A percentile compares a stretch with the other conserved stretches of the same genome.
Evolutionary conservation across 805 yeast genomes (phyloP).

Genomic region (Zygoascus tannicola): DNA sequence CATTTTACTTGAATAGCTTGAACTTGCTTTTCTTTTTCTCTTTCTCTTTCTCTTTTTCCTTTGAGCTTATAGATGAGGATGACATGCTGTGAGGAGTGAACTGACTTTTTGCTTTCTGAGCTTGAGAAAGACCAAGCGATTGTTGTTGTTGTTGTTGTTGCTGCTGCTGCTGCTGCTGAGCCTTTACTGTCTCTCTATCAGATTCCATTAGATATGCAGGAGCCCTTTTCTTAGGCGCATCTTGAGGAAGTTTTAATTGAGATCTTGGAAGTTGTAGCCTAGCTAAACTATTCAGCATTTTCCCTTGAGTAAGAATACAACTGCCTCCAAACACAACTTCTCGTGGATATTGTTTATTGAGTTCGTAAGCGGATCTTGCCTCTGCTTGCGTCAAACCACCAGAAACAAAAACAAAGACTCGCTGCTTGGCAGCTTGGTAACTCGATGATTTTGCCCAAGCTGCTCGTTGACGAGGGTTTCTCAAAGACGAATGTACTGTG

Average conservation of each 20-base stretch:
- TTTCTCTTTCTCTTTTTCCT: slow-evolving; percentile 9
- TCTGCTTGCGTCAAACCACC: slow-evolving; percentile 90
- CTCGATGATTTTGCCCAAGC: slow-evolving; percentile 55
- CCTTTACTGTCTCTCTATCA: slow-evolving; percentile 16
- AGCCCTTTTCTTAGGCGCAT: slow-evolving; percentile 18
- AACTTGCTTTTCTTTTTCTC: slow-evolving; percentile 11
- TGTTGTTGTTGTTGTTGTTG: slow-evolving; percentile 1
- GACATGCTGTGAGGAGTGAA: not conserved
- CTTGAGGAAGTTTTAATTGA: slow-evolving; percentile 24
- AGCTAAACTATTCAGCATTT: slow-evolving; percentile 25
- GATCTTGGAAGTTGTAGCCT: slow-evolving; percentile 23
- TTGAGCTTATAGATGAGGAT: not conserved
- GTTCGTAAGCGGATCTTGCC: slow-evolving; percentile 62
- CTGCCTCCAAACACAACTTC: slow-evolving; percentile 81
- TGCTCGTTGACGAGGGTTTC: slow-evolving; percentile 65
- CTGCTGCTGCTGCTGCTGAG: slow-evolving; percentile 5
- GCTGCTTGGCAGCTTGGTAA: slow-evolving; percentile 42
- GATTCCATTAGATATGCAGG: slow-evolving; percentile 27
- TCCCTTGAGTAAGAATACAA: slow-evolving; percentile 42
- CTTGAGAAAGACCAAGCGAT: no score
- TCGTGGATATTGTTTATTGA: slow-evolving; percentile 44
- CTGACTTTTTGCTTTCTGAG: not conserved
- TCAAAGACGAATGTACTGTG: slow-evolving; percentile 43
- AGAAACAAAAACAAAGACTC: slow-evolving; percentile 69
- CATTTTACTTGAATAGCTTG: slow-evolving; percentile 13